phyloP scores from a whole-genome alignment of 345 rosid genomes.

The Salix purpurea region DNA sequence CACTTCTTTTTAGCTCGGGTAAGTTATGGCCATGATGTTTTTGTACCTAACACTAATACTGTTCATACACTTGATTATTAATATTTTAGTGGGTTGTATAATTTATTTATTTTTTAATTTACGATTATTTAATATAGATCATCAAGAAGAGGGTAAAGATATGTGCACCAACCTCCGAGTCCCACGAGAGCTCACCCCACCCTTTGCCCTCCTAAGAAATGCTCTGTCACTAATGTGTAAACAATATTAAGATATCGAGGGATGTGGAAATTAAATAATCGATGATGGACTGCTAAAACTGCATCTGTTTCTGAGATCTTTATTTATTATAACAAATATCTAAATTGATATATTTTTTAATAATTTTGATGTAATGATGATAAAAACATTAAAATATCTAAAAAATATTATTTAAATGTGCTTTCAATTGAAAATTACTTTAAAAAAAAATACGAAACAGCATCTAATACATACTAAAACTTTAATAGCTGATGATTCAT shows the following conservation, averaged over 20 bases:
- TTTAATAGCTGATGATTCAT: too few species aligned
- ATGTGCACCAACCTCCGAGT: background rate
- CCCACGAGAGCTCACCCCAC: background rate
- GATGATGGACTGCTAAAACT: background rate
- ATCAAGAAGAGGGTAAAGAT: background rate
- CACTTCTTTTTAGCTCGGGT: background rate
- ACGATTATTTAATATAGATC: background rate
- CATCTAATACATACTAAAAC: too few species aligned
- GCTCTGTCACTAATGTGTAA: background rate
- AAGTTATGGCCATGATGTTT: slow-evolving; percentile 3
- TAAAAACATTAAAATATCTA: too few species aligned
- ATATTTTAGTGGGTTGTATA: background rate
- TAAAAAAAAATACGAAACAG: too few species aligned
- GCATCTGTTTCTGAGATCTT: too few species aligned
- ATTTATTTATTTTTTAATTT: background rate
- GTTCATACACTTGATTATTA: background rate
- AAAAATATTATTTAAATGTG: too few species aligned
- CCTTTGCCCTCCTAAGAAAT: background rate
- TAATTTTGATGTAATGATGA: too few species aligned
- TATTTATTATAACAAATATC: too few species aligned
- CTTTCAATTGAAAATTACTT: too few species aligned
- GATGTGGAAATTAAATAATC: background rate
- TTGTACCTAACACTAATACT: slow-evolving; percentile 15
- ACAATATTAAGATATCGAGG: background rate
- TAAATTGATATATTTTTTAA: too few species aligned